These are phyloP conservation scores for Leccinum subtestaceum DNA, from an alignment of 768 basidiomycete genomes.

Conservation along the genomic window DNA sequence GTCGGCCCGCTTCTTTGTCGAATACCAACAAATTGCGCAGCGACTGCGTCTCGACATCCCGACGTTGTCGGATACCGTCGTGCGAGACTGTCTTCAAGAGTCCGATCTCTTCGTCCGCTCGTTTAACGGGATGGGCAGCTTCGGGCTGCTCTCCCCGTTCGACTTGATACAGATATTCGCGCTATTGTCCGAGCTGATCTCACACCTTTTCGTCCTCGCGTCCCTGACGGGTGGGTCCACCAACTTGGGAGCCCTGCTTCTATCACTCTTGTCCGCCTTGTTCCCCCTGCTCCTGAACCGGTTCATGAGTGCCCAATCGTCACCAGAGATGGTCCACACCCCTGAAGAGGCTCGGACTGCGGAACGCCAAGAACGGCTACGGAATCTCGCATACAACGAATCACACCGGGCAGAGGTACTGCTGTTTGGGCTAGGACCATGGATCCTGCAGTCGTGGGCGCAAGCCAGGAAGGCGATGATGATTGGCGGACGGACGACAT, in stretches of 20 bases:
- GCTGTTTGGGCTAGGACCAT: slow-evolving; percentile 79
- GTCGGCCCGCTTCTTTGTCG: slow-evolving; percentile 70
- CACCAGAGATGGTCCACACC: slow-evolving; percentile 45
- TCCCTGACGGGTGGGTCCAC: slow-evolving; percentile 56
- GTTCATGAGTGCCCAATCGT: slow-evolving; percentile 40
- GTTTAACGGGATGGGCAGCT: slow-evolving; percentile 68
- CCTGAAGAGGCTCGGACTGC: slow-evolving; percentile 60
- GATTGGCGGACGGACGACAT: slow-evolving; percentile 48
- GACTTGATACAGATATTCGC: slow-evolving; percentile 76
- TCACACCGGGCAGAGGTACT: slow-evolving; percentile 75
- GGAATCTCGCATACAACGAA: slow-evolving; percentile 72
- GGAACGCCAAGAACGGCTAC: slow-evolving; percentile 72
- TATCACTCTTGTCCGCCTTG: slow-evolving; percentile 60
- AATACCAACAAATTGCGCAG: slow-evolving; percentile 76
- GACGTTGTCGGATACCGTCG: slow-evolving; percentile 67
- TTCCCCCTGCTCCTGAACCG: slow-evolving; percentile 59
- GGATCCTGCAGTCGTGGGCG: slow-evolving; percentile 81
- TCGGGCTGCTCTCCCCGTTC: slow-evolving; percentile 77
- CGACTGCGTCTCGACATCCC: slow-evolving; percentile 76
- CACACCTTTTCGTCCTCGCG: slow-evolving; percentile 66
- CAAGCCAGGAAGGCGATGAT: slow-evolving; percentile 57
- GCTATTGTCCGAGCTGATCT: slow-evolving; percentile 65
- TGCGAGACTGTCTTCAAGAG: slow-evolving; percentile 80
- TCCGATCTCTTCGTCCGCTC: slow-evolving; percentile 83
- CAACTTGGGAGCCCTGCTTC: slow-evolving; percentile 53